A percentile compares a stretch with the other conserved stretches of the same genome.
These are phyloP conservation scores for Verticillium nonalfalfae DNA, from an alignment of 2,329 filamentous ascomycete genomes.

Conservation along the genomic window DNA sequence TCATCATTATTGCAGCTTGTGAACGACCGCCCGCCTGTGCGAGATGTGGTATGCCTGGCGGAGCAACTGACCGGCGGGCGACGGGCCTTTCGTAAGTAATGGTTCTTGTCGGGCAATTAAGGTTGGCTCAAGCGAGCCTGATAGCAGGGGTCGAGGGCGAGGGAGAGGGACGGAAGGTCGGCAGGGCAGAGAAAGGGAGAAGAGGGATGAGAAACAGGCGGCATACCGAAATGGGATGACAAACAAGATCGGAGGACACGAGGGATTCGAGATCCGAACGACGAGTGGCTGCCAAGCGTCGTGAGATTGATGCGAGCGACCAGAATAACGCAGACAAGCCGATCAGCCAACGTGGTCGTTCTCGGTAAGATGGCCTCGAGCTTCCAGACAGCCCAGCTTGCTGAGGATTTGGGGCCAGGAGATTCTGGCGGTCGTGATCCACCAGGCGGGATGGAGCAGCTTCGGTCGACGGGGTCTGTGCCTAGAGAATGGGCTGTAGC, in stretches of 20 bases:
- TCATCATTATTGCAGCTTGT: constrained; percentile 12
- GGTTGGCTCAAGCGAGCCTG: not conserved
- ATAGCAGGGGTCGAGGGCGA: constrained; percentile 1
- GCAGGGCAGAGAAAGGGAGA: not conserved
- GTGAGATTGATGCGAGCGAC: not conserved
- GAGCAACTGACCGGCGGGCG: not conserved
- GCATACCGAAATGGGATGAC: not conserved
- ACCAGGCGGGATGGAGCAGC: not conserved
- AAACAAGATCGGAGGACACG: not conserved
- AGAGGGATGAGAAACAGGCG: not conserved
- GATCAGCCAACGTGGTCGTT: constrained; percentile 3
- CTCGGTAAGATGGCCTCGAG: not conserved
- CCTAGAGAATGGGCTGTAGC: no score
- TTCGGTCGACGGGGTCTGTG: no score
- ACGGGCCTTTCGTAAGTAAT: not conserved
- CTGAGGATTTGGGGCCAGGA: not conserved
- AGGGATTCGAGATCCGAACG: not conserved
- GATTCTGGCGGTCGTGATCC: not conserved
- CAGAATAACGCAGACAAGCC: constrained; percentile 4
- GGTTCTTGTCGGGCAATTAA: not conserved
- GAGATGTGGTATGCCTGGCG: not conserved
- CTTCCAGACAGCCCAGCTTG: not conserved
- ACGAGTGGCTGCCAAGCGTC: not conserved
- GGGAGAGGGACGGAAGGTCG: not conserved
- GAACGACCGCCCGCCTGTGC: not conserved